Conservation (phyloP, 2,329 filamentous ascomycete species). For the Onygenales sp. region DNA sequence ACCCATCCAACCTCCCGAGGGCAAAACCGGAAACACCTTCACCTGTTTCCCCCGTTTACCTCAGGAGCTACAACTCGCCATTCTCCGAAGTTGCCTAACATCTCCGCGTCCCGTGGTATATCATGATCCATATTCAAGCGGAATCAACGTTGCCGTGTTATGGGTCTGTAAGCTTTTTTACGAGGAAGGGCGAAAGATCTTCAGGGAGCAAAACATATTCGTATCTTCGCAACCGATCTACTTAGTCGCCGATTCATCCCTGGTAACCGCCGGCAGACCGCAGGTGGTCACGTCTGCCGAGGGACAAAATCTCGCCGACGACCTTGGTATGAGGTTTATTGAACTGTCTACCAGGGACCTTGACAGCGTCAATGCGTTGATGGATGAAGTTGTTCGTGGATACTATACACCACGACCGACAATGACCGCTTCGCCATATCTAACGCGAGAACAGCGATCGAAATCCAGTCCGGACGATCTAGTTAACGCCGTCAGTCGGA, state of each 20-base stretch:
- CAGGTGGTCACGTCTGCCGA: background rate
- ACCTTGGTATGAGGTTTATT: background rate
- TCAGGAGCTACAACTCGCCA: background rate
- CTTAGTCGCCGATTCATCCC: background rate
- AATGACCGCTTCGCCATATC: no score
- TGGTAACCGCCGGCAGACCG: background rate
- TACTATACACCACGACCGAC: no score
- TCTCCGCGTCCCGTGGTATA: background rate
- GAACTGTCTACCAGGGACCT: background rate
- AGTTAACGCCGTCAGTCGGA: no score
- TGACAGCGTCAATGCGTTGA: no score
- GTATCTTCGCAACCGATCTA: background rate
- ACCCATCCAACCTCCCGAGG: no score
- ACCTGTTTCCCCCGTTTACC: background rate
- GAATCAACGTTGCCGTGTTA: background rate
- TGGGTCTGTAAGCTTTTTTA: background rate
- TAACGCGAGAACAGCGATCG: no score
- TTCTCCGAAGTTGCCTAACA: background rate
- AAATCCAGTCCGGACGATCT: no score
- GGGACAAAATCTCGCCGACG: background rate
- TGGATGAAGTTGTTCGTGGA: no score
- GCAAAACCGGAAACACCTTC: background rate
- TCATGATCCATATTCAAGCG: background rate
- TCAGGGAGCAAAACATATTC: background rate
- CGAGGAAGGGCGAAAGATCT: background rate